phyloP scores from a whole-genome alignment of 2,329 filamentous ascomycete species.

The Sclerotinia glacialis region DNA sequence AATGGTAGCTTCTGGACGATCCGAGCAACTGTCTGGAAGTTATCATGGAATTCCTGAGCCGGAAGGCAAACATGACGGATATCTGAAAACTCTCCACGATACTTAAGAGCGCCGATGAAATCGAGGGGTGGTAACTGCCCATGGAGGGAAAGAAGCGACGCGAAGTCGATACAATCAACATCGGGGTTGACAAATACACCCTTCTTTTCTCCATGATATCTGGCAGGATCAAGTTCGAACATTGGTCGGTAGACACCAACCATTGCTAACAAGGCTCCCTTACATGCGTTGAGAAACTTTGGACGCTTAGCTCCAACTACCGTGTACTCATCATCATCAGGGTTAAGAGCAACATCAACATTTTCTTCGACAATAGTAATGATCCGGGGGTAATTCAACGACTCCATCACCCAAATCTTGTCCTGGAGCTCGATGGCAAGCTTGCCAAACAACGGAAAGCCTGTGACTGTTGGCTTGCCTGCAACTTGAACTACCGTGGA shows the following conservation, averaged over 20 bases:
- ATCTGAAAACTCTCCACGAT: neutral
- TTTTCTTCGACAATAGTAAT: conserved; percentile 2
- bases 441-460: neutral
- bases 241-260: neutral
- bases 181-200: neutral
- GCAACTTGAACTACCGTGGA: neutral
- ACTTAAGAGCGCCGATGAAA: neutral
- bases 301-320: conserved; percentile 1
- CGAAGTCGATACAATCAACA: neutral
- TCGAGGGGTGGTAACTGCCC: neutral
- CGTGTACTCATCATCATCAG: neutral
- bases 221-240: neutral
- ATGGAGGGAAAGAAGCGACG: neutral
- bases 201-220: neutral
- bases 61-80: conserved; percentile 3
- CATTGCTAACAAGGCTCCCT: neutral
- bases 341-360: neutral
- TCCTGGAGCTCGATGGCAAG: conserved; percentile 1
- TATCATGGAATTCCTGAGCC: neutral
- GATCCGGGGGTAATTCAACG: neutral
- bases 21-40: neutral
- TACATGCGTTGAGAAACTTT: neutral
- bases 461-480: neutral
- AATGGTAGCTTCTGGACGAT: conserved; percentile 9
- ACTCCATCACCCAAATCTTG: conserved; percentile 5